These are phyloP conservation scores for Huntiella abstrusa DNA, from an alignment of 2,329 filamentous ascomycete species.

Conservation along the genomic window DNA sequence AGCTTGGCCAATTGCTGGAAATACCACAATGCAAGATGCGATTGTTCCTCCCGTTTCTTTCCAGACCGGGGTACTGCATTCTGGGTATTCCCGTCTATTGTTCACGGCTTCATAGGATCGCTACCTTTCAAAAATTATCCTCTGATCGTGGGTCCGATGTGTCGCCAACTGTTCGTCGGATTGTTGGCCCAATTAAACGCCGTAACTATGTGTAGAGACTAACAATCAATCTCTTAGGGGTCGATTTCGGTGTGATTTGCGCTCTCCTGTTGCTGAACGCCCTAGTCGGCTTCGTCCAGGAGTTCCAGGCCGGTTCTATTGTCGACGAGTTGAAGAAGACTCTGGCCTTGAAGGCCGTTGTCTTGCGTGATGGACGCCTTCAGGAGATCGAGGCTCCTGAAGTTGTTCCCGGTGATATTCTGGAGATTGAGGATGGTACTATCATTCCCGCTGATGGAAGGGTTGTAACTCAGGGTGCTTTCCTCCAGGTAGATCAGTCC, in stretches of 20 bases:
- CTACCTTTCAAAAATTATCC: background rate
- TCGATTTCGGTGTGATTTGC: slow-evolving; percentile 85
- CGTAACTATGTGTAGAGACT: background rate
- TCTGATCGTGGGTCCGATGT: background rate
- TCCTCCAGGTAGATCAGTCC: slow-evolving; percentile 26
- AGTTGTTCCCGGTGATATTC: slow-evolving; percentile 76
- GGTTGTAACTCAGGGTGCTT: slow-evolving; percentile 65
- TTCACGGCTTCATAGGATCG: too few relatives aligned
- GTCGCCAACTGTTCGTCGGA: too few relatives aligned
- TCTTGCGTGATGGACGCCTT: slow-evolving; percentile 59
- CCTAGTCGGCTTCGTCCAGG: slow-evolving; percentile 69
- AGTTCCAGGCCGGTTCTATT: slow-evolving; percentile 77
- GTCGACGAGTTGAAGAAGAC: slow-evolving; percentile 86
- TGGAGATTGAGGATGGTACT: slow-evolving; percentile 73
- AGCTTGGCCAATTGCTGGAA: too few relatives aligned
- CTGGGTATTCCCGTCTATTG: too few relatives aligned
- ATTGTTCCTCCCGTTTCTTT: background rate
- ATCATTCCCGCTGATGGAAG: slow-evolving; percentile 81
- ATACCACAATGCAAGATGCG: too few relatives aligned
- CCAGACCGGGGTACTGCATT: background rate
- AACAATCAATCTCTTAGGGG: slow-evolving; percentile 26
- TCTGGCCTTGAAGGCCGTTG: slow-evolving; percentile 69
- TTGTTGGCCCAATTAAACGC: too few relatives aligned
- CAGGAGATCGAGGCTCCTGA: slow-evolving; percentile 66
- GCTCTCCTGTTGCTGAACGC: slow-evolving; percentile 71